phyloP scores from a whole-genome alignment of 495 filamentous ascomycete species.

The Rhypophila decipiens region DNA sequence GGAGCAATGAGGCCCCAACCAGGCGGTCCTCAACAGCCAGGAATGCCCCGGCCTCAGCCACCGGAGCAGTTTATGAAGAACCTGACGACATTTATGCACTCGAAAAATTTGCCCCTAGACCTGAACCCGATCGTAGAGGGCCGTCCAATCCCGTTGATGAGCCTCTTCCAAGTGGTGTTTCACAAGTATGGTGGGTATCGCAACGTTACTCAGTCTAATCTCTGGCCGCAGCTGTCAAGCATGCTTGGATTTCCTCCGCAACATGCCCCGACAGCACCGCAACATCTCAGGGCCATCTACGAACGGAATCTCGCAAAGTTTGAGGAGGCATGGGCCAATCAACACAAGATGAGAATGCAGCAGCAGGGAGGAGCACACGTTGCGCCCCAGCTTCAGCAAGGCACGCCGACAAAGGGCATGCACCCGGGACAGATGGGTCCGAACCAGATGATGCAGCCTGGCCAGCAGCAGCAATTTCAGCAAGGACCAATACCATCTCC shows the following conservation, averaged over 20 bases:
- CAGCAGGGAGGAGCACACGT: slow-evolving; percentile 33
- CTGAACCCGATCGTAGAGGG: slow-evolving; percentile 62
- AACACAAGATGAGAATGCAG: slow-evolving; percentile 55
- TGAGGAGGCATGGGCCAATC: slow-evolving; percentile 63
- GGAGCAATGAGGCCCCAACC: slow-evolving; percentile 36
- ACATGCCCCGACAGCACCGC: slow-evolving; percentile 57
- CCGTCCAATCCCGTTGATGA: slow-evolving; percentile 61
- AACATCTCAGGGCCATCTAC: slow-evolving; percentile 66
- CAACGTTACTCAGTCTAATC: slow-evolving; percentile 57
- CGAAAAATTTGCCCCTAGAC: slow-evolving; percentile 62
- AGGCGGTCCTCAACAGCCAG: slow-evolving; percentile 16
- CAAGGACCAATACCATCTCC: slow-evolving; percentile 41
- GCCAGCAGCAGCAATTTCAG: slow-evolving; percentile 43
- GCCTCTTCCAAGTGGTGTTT: slow-evolving; percentile 69
- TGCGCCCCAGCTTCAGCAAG: slow-evolving; percentile 25
- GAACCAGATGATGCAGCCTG: slow-evolving; percentile 42
- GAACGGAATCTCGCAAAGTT: slow-evolving; percentile 66
- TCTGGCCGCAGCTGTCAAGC: slow-evolving; percentile 67
- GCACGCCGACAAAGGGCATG: slow-evolving; percentile 28
- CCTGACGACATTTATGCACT: slow-evolving; percentile 64
- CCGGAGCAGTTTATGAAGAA: slow-evolving; percentile 71
- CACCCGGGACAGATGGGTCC: slow-evolving; percentile 37
- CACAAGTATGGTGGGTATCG: slow-evolving; percentile 69
- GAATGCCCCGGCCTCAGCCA: slow-evolving; percentile 24
- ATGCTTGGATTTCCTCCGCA: slow-evolving; percentile 58